Percentiles rank a stretch among this genome's conserved stretches.
Evolutionary conservation across 352 stramenopile species (phyloP).

Genomic region (Globisporangium echinulatum): DNA sequence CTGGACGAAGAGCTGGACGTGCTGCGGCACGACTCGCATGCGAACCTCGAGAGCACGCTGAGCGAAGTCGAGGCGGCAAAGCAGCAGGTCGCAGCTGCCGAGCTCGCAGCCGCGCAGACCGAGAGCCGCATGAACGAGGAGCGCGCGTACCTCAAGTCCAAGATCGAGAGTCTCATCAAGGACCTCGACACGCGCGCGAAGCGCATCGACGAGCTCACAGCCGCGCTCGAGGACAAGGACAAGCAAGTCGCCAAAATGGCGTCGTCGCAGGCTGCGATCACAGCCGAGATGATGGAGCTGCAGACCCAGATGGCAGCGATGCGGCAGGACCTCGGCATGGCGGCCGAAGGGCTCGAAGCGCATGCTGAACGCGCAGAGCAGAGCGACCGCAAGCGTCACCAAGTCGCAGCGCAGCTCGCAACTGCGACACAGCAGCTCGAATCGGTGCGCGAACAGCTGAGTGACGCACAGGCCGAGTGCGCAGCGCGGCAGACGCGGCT

Average conservation of each 20-base stretch:
- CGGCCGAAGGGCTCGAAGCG: conserved; percentile 56
- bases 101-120: conserved; percentile 17
- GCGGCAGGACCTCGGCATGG: conserved; percentile 61
- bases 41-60: conserved; percentile 32
- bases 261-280: conserved; percentile 51
- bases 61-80: conserved; percentile 12
- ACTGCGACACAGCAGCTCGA: conserved; percentile 45
- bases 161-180: conserved; percentile 58
- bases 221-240: conserved; percentile 48
- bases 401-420: conserved; percentile 44
- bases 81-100: conserved; percentile 6
- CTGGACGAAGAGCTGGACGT: conserved; percentile 33
- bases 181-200: conserved; percentile 41
- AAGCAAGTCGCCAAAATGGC: conserved; percentile 68
- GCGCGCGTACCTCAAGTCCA: conserved; percentile 58
- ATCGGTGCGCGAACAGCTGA: conserved; percentile 38
- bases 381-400: conserved; percentile 39
- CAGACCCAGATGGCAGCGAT: conserved; percentile 53
- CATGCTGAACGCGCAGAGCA: conserved; percentile 52
- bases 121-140: conserved; percentile 40
- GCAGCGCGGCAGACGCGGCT: conserved; percentile 58
- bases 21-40: conserved; percentile 28
- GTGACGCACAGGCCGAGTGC: conserved; percentile 10
- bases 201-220: conserved; percentile 32
- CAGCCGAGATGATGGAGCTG: conserved; percentile 49